Percentiles rank a stretch among this genome's conserved stretches.
Evolutionary conservation across 495 filamentous ascomycete genomes (phyloP).

Genomic region (Xylaria cubensis): DNA sequence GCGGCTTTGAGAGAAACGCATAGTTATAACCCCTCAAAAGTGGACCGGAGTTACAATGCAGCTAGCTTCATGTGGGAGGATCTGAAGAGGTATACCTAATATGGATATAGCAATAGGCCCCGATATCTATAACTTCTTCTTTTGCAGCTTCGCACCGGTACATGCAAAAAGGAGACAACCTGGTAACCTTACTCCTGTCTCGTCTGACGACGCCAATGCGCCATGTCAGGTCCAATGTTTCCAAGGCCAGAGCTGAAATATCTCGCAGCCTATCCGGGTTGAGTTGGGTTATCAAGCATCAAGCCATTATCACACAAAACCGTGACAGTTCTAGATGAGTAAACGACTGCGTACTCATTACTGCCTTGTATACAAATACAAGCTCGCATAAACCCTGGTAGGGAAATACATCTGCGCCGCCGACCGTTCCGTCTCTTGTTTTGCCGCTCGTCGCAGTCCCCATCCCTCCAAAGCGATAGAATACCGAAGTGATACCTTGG

Average conservation of each 20-base stretch:
- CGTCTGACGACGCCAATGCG: slow-evolving; percentile 4
- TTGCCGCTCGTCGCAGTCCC: slow-evolving; percentile 14
- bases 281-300: slow-evolving; percentile 18
- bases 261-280: slow-evolving; percentile 8
- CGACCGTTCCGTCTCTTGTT: slow-evolving; percentile 18
- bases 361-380: neutral
- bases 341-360: neutral
- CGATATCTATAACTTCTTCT: neutral
- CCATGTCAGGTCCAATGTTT: neutral
- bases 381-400: slow-evolving; percentile 1
- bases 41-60: neutral
- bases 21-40: neutral
- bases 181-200: neutral
- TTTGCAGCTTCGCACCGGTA: neutral
- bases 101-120: neutral
- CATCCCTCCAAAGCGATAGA: slow-evolving; percentile 8
- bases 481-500: slow-evolving; percentile 9
- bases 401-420: slow-evolving; percentile 16
- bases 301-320: neutral
- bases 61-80: no score
- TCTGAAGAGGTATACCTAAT: no score
- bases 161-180: slow-evolving; percentile 13
- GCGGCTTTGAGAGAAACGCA: neutral
- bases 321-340: neutral
- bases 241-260: neutral